Evolutionary conservation across 257 asterid species (phyloP), one percentile per base, ranked within the genome.

Genomic region (Asclepias syriaca): DNA sequence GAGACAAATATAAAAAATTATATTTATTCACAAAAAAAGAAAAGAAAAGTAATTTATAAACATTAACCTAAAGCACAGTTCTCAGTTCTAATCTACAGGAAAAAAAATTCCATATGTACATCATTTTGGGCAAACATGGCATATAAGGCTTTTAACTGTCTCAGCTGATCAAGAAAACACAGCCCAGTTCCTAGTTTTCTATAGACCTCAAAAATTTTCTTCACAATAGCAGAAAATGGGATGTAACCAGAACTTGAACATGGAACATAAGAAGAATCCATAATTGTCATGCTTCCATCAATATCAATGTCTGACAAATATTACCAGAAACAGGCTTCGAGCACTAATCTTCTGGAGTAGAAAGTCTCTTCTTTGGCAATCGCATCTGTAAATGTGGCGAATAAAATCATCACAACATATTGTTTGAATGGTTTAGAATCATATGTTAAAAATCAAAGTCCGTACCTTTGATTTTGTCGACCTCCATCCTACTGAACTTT

Each of bases 401-500:
- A 69, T 74, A 43, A 68, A 64, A 49, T 18, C 61, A 37, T 24
- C 27, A 24, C 27, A 24, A 24, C 61, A 65, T 19, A 45, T 48
- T 50, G 24, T 67, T 19, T 54, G 45, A 74, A 43, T 4, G 53
- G 40, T 0, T 29, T 55, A 19, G 15, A 8, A 69, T 68, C 4
- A 73, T 57, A 57, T 68, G 56, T 4, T 37, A 10, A 10, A 69
- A 5, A 71, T 60, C 58, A 37, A 37, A 21, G 54, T 57, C 67
- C 80, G 77, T 65, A 89, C 97, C 91, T 88, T 85, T 59, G 97
- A 87, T 77, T 85, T 89, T 9, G 89, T 84, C 71, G 81, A 85
- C 83, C 93, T 87, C 99, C 97, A 89, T 68, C 95, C 95, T 68
- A 79, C 85, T 29, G 87, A 71, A 72, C 79, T 88, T 81, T 87